Evolutionary conservation across 108 stramenopile species (phyloP), one percentile per base, ranked within the genome.

Genomic region (Aurantiochytrium sp.): DNA sequence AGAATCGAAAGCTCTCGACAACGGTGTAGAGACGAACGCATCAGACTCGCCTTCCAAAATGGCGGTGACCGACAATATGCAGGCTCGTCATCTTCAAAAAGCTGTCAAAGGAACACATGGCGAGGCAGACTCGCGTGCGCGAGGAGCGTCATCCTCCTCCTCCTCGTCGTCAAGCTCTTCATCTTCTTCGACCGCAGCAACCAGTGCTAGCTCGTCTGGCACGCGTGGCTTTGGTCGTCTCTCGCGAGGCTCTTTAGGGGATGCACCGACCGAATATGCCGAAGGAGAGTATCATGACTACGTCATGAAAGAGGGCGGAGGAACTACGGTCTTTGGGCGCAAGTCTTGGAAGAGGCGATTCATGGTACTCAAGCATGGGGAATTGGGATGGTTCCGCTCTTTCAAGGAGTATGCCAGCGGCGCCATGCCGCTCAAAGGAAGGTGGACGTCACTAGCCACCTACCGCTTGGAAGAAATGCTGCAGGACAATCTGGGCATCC

Each of bases 241-340:
- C 28, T 18, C 16, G 23, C 21, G 23, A n/a, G 72, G 59, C 59
- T n/a, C 16, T 72, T 29, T 23, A 72, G 23, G 28, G 51, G 76
- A 83, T 45, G 76, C 44, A 53, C 44, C 12, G 45, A 16, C 76
- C 51, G 76, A 6, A 23, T 69, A 10, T 23, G 64, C 76, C 25
- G 76, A 83, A 35, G 76, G 76, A 43, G 76, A 83, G 51, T 83
- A 53, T 23, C 76, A 83, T 23, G 76, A 83, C 51, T 83, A 83
- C 51, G 76, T 83, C 10, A 12, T 83, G 10, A 83, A 83, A 35
- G 76, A 83, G 51, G 76, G 76, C 28, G 76, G 76, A 14, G 76
- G 76, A 43, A 83, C 76, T 2, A 83, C 76, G 6, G 51, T 83
- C 12, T 83, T 83, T 23, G 76, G 76, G 4, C 76, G 76, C 45